Percentiles rank a stretch among this genome's conserved stretches.
Conservation (phyloP, 108 stramenopile genomes). For the Nannochloropsis granulata region DNA sequence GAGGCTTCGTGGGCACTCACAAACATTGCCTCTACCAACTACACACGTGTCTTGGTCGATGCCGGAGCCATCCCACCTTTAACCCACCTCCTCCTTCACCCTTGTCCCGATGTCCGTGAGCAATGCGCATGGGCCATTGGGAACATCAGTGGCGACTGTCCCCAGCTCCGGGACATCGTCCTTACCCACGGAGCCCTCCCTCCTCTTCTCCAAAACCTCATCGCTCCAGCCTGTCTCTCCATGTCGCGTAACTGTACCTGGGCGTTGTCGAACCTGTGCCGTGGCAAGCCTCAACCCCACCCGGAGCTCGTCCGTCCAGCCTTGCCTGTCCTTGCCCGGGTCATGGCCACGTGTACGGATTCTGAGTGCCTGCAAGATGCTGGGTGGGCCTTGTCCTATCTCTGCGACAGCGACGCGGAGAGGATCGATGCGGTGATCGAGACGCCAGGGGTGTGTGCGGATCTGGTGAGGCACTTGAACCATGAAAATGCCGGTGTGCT, state of each 20-base stretch:
- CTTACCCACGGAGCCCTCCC: slow-evolving; percentile 45
- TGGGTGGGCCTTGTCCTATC: slow-evolving; percentile 72
- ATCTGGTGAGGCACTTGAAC: slow-evolving; percentile 45
- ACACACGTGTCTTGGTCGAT: slow-evolving; percentile 48
- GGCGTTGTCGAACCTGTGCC: slow-evolving; percentile 81
- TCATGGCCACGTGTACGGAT: slow-evolving; percentile 20
- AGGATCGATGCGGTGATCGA: slow-evolving; percentile 54
- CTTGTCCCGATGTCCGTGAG: slow-evolving; percentile 63
- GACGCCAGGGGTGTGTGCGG: slow-evolving; percentile 20
- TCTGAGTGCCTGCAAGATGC: slow-evolving; percentile 48
- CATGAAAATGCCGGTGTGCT: slow-evolving; percentile 19
- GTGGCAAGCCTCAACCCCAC: slow-evolving; percentile 68
- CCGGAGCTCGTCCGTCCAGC: slow-evolving; percentile 39
- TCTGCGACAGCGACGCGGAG: slow-evolving; percentile 65
- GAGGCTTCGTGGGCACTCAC: slow-evolving; percentile 90
- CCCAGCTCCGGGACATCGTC: slow-evolving; percentile 52
- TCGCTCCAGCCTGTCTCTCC: slow-evolving; percentile 46
- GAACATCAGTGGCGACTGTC: slow-evolving; percentile 80
- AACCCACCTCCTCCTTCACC: slow-evolving; percentile 45
- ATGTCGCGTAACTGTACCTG: slow-evolving; percentile 66
- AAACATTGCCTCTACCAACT: slow-evolving; percentile 70
- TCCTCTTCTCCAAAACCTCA: slow-evolving; percentile 54
- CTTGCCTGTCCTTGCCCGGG: slow-evolving; percentile 38
- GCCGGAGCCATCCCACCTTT: slow-evolving; percentile 53
- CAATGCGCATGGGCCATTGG: slow-evolving; percentile 88